Evolutionary conservation across 257 asterid genomes (phyloP), one percentile per base, ranked within the genome.

Genomic region (Gynochthodes officinalis): DNA sequence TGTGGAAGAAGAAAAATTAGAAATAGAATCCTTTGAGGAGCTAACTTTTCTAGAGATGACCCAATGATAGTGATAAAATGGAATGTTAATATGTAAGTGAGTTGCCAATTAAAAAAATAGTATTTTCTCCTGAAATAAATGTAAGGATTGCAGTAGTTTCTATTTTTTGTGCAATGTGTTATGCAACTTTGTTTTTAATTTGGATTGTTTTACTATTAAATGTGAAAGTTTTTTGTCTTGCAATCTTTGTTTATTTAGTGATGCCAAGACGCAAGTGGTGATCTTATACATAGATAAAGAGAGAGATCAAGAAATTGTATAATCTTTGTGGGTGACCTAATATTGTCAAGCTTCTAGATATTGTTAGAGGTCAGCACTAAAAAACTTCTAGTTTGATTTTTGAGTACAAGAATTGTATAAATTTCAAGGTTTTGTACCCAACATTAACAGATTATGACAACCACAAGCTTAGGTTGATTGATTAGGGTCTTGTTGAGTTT

Each of bases 401-500:
- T 75, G 86, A 82, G 75, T 79, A 42, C 48, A 83, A 79, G 67
- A 82, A 82, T 76, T 76, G 80, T 77, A 82, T 82, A 62, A 82
- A 82, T 82, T 79, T 82, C 67, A 76, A 76, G 70, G 84, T 82
- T 73, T 54, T 82, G 70, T 76, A 79, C 70, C 83, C 83, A 58
- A 82, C 84, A 4, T 63, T 82, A 72, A 70, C 83, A 1, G 81
- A 79, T 62, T 79, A 82, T 54, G 84, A 82, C 72, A 76, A 79
- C 28, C 79, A 83, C 50, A 82, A 82, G 69, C 86, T 82, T 65
- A 81, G 83, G 7, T 68, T 82, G 75, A 82, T 82, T 9, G 86
- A 82, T 44, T 82, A 83, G 86, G 86, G 86, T 39, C 81, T 82
- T 67, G 86, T 83, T 19, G 86, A 82, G 81, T 82, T 82, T 70